Conservation (phyloP, 495 filamentous ascomycete genomes). For the Mytilinidion resinicola region DNA sequence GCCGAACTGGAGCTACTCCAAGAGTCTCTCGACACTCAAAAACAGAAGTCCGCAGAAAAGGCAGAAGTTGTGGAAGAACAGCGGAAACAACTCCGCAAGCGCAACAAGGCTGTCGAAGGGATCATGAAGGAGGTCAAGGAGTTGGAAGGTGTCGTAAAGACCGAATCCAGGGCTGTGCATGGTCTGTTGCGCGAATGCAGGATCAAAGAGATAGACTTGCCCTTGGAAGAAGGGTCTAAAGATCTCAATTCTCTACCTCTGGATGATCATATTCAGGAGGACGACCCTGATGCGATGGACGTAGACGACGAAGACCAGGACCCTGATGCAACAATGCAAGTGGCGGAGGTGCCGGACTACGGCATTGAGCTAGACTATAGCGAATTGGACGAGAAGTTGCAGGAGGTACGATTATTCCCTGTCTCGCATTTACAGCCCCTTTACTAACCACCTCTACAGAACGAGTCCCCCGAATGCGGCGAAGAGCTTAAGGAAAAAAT, state of each 20-base stretch:
- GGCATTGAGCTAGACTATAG: conserved; percentile 91
- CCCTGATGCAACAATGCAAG: conserved; percentile 31
- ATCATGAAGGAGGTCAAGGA: conserved; percentile 67
- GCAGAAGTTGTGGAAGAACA: conserved; percentile 72
- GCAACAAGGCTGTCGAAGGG: conserved; percentile 72
- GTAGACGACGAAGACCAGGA: conserved; percentile 61
- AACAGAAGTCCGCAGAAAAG: conserved; percentile 57
- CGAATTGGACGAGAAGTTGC: conserved; percentile 76
- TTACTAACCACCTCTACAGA: background rate
- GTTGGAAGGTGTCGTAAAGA: conserved; percentile 76
- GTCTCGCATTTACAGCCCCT: background rate
- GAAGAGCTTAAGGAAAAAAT: conserved; percentile 76
- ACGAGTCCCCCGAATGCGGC: conserved; percentile 43
- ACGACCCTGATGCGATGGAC: conserved; percentile 76
- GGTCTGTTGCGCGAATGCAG: conserved; percentile 80
- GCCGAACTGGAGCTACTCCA: conserved; percentile 72
- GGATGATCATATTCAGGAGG: conserved; percentile 65
- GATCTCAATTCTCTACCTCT: conserved; percentile 77
- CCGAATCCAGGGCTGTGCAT: conserved; percentile 75
- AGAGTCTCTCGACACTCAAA: conserved; percentile 61
- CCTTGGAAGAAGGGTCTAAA: conserved; percentile 66
- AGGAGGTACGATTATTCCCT: conserved; percentile 51
- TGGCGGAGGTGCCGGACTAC: conserved; percentile 66
- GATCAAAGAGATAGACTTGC: conserved; percentile 85
- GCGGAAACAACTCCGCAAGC: conserved; percentile 78